Percentiles rank a stretch among this genome's conserved stretches.
Evolutionary conservation across 2,329 filamentous ascomycete genomes (phyloP).

Genomic region (Fusarium irregulare): DNA sequence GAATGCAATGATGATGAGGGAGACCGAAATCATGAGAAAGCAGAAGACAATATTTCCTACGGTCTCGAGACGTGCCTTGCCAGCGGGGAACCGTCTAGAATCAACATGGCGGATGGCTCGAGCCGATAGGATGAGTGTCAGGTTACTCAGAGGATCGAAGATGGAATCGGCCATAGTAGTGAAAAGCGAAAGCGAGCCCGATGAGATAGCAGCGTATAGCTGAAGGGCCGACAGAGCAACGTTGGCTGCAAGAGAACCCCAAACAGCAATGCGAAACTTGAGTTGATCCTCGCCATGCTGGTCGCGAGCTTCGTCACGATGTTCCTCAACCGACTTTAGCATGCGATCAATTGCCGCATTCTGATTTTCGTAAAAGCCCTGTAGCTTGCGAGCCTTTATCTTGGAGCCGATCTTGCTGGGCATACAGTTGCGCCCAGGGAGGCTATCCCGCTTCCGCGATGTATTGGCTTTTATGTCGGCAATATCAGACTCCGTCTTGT

Average conservation of each 20-base stretch:
- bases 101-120: slow-evolving; percentile 91
- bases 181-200: slow-evolving; percentile 92
- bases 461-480: slow-evolving; percentile 83
- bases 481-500: slow-evolving; percentile 83
- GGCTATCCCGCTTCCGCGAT: slow-evolving; percentile 75
- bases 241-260: slow-evolving; percentile 81
- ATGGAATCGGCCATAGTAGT: slow-evolving; percentile 97
- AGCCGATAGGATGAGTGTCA: slow-evolving; percentile 87
- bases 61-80: slow-evolving; percentile 93
- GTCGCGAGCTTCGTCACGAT: slow-evolving; percentile 82
- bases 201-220: slow-evolving; percentile 87
- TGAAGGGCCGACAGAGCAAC: slow-evolving; percentile 82
- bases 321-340: slow-evolving; percentile 92
- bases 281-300: slow-evolving; percentile 84
- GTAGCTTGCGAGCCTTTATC: slow-evolving; percentile 66
- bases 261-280: slow-evolving; percentile 74
- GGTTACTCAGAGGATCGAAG: slow-evolving; percentile 90
- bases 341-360: slow-evolving; percentile 94
- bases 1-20: slow-evolving; percentile 91
- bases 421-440: slow-evolving; percentile 27
- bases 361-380: slow-evolving; percentile 88
- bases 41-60: slow-evolving; percentile 97
- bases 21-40: slow-evolving; percentile 94
- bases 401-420: slow-evolving; percentile 42
- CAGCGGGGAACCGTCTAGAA: slow-evolving; percentile 85